Conservation (phyloP, 2,329 filamentous ascomycete species). For the Harringtonia lauricola region DNA sequence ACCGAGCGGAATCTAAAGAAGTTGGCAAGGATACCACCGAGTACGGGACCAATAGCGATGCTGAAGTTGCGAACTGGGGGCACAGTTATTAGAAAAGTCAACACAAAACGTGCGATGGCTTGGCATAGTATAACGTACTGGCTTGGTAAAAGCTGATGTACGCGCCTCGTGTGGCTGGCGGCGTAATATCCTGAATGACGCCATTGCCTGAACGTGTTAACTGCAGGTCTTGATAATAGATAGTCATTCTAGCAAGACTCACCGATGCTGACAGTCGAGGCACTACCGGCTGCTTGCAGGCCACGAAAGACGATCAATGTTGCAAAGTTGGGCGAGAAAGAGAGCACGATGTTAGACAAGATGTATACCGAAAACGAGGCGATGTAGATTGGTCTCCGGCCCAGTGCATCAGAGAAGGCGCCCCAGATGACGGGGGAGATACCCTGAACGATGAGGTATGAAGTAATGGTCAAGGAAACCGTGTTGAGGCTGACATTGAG, state of each 20-base stretch:
- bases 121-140: neutral
- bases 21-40: neutral
- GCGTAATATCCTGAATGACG: conserved; percentile 2
- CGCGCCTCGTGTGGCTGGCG: neutral
- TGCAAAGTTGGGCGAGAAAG: neutral
- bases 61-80: conserved; percentile 3
- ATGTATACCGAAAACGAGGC: conserved; percentile 3
- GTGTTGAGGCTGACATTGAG: neutral
- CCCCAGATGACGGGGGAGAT: conserved; percentile 2
- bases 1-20: conserved; percentile 1
- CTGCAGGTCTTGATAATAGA: too few relatives aligned
- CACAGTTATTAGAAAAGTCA: neutral
- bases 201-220: neutral
- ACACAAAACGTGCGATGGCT: too few relatives aligned
- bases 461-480: conserved; percentile 1
- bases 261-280: conserved; percentile 3
- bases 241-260: neutral
- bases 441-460: conserved; percentile 1
- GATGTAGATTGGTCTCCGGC: conserved; percentile 1
- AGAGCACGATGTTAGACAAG: neutral
- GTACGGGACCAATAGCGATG: conserved; percentile 1
- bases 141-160: conserved; percentile 3
- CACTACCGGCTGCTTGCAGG: conserved; percentile 1
- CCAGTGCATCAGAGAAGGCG: neutral
- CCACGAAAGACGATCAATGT: neutral